phyloP scores from a whole-genome alignment of 768 basidiomycete genomes.

The Boletus rubroflammeus region DNA sequence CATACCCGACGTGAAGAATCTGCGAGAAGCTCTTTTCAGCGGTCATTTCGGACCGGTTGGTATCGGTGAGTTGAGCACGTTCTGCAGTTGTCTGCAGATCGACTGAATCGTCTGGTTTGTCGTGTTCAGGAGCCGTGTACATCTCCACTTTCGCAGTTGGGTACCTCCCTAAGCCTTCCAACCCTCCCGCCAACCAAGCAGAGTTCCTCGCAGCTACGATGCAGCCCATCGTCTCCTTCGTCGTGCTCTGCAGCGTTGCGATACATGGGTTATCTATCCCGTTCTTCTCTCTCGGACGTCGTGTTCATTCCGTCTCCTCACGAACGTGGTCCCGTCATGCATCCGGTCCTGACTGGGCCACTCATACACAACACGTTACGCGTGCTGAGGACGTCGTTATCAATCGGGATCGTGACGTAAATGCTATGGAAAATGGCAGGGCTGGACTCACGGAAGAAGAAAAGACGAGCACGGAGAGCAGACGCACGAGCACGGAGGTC shows the following conservation, averaged over 20 bases:
- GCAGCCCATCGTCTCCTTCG: constrained; percentile 91
- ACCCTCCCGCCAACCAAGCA: constrained; percentile 52
- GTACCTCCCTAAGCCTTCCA: constrained; percentile 46
- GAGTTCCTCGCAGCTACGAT: constrained; percentile 70
- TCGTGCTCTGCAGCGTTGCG: constrained; percentile 89
- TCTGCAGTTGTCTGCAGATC: background rate
- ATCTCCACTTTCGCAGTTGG: constrained; percentile 80
- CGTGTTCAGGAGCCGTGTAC: constrained; percentile 73
- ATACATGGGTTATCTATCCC: constrained; percentile 92
- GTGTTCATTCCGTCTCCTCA: constrained; percentile 76
- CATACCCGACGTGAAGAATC: constrained; percentile 95
- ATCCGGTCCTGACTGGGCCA: constrained; percentile 77
- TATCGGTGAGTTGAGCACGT: constrained; percentile 44
- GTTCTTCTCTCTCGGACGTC: constrained; percentile 85
- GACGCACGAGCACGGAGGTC: constrained; percentile 14
- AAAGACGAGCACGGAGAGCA: constrained; percentile 27
- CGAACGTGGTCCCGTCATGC: constrained; percentile 87
- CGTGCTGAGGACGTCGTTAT: constrained; percentile 78
- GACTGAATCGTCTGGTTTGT: constrained; percentile 2
- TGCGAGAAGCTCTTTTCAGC: constrained; percentile 89
- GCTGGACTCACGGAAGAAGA: constrained; percentile 28
- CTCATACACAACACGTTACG: constrained; percentile 65
- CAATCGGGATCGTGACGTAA: constrained; percentile 63
- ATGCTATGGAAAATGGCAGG: constrained; percentile 50
- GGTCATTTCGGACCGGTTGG: constrained; percentile 95